A percentile compares a stretch with the other conserved stretches of the same genome.
Conservation (phyloP, 805 yeast genomes). For the Myxozyma melibiosi region DNA sequence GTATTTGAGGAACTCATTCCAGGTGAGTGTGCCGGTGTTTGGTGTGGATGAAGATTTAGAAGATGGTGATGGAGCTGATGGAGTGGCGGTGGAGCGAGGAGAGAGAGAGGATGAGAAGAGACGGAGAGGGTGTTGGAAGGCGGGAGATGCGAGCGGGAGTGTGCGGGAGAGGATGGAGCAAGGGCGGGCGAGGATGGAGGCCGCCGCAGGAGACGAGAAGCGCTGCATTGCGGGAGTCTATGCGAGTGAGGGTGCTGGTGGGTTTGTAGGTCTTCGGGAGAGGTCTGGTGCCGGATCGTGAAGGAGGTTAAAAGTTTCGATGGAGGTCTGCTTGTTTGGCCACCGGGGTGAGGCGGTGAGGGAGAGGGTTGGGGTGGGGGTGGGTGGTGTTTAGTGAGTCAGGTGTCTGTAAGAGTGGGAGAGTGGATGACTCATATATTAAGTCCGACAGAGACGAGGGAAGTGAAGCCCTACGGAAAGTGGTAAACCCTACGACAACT, state of each 20-base stretch:
- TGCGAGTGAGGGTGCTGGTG: background rate
- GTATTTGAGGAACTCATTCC: constrained; percentile 79
- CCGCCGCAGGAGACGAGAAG: background rate
- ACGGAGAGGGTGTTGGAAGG: background rate
- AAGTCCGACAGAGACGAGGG: too few relatives aligned
- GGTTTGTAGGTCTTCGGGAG: background rate
- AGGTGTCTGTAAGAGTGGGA: too few relatives aligned
- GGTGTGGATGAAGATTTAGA: background rate
- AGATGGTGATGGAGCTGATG: background rate
- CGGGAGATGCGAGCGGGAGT: background rate
- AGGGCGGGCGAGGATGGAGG: background rate
- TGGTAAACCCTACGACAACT: too few relatives aligned
- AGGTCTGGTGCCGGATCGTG: background rate
- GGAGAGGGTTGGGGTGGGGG: too few relatives aligned
- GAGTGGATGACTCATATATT: too few relatives aligned
- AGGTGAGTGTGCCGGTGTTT: constrained; percentile 47
- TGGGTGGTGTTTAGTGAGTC: too few relatives aligned
- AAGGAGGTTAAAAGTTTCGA: background rate
- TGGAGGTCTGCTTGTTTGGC: background rate
- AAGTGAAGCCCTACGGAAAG: too few relatives aligned
- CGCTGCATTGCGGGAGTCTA: background rate
- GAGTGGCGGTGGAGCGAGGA: background rate
- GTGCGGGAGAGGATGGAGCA: background rate
- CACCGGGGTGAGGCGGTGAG: background rate
- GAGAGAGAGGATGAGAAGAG: background rate